phyloP scores from a whole-genome alignment of 768 basidiomycete genomes.

The Boletus reticuloceps region DNA sequence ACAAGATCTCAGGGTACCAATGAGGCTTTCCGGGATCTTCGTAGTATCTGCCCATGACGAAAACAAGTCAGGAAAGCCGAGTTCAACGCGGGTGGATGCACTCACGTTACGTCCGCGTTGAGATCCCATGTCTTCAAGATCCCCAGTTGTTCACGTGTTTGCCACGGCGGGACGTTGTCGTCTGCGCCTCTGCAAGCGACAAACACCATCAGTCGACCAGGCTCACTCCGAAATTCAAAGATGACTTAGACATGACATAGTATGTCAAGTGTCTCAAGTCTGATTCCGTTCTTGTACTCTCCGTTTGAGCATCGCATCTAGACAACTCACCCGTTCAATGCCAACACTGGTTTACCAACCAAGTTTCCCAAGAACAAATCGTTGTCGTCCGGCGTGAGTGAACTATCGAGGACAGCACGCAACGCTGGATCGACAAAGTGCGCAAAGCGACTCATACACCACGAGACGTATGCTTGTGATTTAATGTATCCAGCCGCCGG shows the following conservation, averaged over 20 bases:
- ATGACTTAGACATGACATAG: not conserved
- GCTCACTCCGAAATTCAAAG: not conserved
- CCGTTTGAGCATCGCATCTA: not conserved
- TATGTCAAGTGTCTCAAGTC: not conserved
- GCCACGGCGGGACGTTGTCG: constrained; percentile 86
- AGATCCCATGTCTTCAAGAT: constrained; percentile 58
- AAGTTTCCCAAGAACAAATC: constrained; percentile 83
- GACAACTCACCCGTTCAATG: constrained; percentile 67
- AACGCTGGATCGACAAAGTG: constrained; percentile 79
- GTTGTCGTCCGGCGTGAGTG: constrained; percentile 82
- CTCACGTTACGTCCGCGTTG: constrained; percentile 52
- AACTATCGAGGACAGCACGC: constrained; percentile 67
- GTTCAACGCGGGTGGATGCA: constrained; percentile 3
- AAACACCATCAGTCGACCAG: not conserved
- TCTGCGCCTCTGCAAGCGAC: constrained; percentile 59
- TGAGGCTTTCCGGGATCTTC: constrained; percentile 66
- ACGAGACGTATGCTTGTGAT: constrained; percentile 81
- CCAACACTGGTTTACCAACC: constrained; percentile 63
- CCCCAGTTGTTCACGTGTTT: constrained; percentile 64
- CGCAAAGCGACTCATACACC: constrained; percentile 65
- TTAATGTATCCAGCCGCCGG: constrained; percentile 85
- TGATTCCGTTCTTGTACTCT: not conserved
- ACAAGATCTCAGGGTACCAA: constrained; percentile 66
- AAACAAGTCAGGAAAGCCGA: not conserved
- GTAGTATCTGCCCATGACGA: constrained; percentile 41